phyloP scores from a whole-genome alignment of 2,329 filamentous ascomycete genomes.

The Trichoderma aggressivum region DNA sequence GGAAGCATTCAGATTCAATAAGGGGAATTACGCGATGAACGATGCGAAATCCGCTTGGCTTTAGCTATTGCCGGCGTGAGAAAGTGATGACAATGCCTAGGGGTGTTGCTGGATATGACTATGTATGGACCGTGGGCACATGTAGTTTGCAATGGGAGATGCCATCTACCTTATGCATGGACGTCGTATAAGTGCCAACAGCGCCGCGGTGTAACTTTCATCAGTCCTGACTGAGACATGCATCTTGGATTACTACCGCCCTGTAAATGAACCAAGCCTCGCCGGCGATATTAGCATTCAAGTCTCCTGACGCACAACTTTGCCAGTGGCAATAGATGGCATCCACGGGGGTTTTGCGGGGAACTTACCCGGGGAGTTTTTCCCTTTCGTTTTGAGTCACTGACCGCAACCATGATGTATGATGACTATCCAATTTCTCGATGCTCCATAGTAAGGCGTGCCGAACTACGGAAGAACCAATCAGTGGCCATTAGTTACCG shows the following conservation, averaged over 20 bases:
- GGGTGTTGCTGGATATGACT: not conserved
- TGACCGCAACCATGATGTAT: not conserved
- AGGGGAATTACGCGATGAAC: not conserved
- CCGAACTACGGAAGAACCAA: not conserved
- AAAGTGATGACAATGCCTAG: not conserved
- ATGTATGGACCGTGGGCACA: too few relatives aligned
- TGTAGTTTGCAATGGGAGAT: too few relatives aligned
- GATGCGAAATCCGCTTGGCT: not conserved
- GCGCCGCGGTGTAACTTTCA: not conserved
- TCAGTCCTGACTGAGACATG: not conserved
- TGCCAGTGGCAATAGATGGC: not conserved
- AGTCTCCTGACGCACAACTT: not conserved
- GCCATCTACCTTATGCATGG: too few relatives aligned
- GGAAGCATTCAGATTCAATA: not conserved
- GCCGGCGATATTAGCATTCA: not conserved
- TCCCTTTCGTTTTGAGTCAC: not conserved
- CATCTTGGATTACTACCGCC: not conserved
- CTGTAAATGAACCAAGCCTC: not conserved
- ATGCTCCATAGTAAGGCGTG: not conserved
- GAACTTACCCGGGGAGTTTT: not conserved
- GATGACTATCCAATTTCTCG: not conserved
- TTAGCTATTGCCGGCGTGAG: not conserved
- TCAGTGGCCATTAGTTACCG: not conserved
- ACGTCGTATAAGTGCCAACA: not conserved
- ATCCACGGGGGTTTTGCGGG: not conserved